Percentiles rank a stretch among this genome's conserved stretches.
Conservation (phyloP, 805 yeast species). For the Zygoascus biomembranicola region DNA sequence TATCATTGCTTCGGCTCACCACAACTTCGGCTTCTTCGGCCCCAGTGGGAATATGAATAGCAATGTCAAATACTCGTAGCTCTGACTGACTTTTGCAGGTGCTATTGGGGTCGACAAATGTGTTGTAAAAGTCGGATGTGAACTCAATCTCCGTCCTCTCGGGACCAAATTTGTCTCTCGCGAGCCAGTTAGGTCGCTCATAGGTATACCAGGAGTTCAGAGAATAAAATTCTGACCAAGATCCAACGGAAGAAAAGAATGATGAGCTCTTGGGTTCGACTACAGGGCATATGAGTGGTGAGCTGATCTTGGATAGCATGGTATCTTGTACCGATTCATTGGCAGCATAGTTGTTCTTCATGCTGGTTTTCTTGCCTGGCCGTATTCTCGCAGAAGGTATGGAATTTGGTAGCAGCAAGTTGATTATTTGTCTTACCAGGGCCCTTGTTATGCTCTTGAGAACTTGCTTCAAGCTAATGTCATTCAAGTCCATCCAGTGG, state of each 20-base stretch:
- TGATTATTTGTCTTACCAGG: neutral
- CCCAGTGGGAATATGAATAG: constrained; percentile 2
- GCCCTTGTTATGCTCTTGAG: neutral
- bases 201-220: constrained; percentile 18
- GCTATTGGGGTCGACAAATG: constrained; percentile 13
- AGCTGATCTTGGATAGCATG: neutral
- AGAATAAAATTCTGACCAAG: constrained; percentile 27
- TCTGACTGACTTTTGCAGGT: neutral
- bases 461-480: neutral
- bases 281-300: neutral
- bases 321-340: neutral
- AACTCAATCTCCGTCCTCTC: neutral
- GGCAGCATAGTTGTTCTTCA: neutral
- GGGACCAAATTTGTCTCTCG: neutral
- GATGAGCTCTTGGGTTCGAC: neutral
- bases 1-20: neutral
- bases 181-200: constrained; percentile 14
- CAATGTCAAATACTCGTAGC: constrained; percentile 1
- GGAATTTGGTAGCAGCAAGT: neutral
- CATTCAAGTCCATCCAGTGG: neutral
- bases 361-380: neutral
- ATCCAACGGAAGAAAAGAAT: constrained; percentile 27
- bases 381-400: neutral
- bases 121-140: constrained; percentile 7
- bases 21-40: neutral